Evolutionary conservation across 495 filamentous ascomycete species (phyloP).

Genomic region (Podospora pseudopauciseta): DNA sequence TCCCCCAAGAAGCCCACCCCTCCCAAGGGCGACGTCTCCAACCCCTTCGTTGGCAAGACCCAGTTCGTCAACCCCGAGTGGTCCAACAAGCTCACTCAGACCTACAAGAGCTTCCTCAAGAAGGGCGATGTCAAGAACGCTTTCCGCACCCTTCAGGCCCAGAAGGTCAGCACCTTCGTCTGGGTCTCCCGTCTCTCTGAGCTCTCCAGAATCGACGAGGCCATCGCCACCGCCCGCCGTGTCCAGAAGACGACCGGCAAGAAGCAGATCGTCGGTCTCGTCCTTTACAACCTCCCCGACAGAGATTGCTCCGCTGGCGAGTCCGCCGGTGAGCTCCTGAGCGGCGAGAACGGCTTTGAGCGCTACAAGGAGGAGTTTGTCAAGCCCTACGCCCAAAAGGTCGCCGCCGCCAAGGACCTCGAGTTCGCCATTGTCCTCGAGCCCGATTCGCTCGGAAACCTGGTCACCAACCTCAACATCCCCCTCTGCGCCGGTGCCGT

Average conservation of each 20-base stretch:
- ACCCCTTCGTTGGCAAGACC: constrained; percentile 52
- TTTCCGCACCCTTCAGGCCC: constrained; percentile 35
- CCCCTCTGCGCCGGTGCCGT: constrained; percentile 54
- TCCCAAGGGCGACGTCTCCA: constrained; percentile 19
- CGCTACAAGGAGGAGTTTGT: constrained; percentile 60
- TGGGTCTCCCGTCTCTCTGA: constrained; percentile 43
- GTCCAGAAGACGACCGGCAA: constrained; percentile 41
- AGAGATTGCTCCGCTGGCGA: constrained; percentile 61
- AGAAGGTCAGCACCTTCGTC: constrained; percentile 53
- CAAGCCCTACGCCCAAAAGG: constrained; percentile 41
- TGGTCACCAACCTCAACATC: constrained; percentile 56
- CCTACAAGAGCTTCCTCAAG: constrained; percentile 44
- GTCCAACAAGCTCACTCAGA: constrained; percentile 46
- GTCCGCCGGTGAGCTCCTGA: constrained; percentile 56
- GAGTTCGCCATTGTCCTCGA: constrained; percentile 47
- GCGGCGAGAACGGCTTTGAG: constrained; percentile 47
- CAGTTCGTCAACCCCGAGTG: constrained; percentile 55
- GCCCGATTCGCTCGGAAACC: constrained; percentile 61
- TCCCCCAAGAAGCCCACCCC: background rate
- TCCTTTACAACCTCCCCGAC: constrained; percentile 65
- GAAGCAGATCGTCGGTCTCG: constrained; percentile 47
- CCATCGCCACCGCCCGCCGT: constrained; percentile 45
- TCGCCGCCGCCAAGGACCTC: constrained; percentile 28
- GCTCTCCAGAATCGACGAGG: constrained; percentile 44
- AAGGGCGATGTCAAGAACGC: constrained; percentile 37